Base-by-base conservation (phyloP, 768 basidiomycete species). In the Mycena olivaceomarginata region DNA sequence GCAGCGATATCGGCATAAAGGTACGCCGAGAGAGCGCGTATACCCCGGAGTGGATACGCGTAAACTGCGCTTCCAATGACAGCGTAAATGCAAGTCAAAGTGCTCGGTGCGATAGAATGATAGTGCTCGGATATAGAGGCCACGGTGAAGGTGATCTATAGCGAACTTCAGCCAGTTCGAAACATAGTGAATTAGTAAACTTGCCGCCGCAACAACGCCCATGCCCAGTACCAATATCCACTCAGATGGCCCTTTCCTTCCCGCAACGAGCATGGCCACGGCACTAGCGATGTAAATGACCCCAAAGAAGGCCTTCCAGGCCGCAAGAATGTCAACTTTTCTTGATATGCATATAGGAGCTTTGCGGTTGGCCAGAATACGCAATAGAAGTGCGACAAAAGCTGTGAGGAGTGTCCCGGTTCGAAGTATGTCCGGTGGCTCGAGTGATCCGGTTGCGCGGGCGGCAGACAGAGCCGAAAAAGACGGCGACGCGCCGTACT, bases 71-170 rank as follows among this genome's bases (percentile, higher is more conserved):
- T 12, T 12, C 53, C 62, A 4, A 70, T 11, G 22, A 76, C n/a
- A 4, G 75, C 69, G 39, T 60, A 76, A 6, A 76, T 43, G 9
- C 56, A 18, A 39, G 69, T 76, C 1, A 67, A 13, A 9, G 75
- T 62, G 20, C 75, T 76, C 0, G 75, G 75, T 20, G 75, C 63
- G 43, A 76, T 22, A 20, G 75, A 76, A 22, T 76, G 69, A 53
- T 76, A 76, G 41, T 71, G 69, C 37, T 71, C 64, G 31, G 69
- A 76, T 46, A 76, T 31, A 4, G 69, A 76, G 31, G 45, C 69
- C 2, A 37, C 15, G 25, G n/a, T 6, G 43, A 71, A 67, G 18
- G 57, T 12, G 51, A 76, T 66, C 74, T 75, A 63, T 12, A 11
- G 1, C 39, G 15, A 31, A 22, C 18, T n/a, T 10, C 16, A 39